phyloP scores from a whole-genome alignment of 1,139 yeast species.

The Nadsonia commutata region DNA sequence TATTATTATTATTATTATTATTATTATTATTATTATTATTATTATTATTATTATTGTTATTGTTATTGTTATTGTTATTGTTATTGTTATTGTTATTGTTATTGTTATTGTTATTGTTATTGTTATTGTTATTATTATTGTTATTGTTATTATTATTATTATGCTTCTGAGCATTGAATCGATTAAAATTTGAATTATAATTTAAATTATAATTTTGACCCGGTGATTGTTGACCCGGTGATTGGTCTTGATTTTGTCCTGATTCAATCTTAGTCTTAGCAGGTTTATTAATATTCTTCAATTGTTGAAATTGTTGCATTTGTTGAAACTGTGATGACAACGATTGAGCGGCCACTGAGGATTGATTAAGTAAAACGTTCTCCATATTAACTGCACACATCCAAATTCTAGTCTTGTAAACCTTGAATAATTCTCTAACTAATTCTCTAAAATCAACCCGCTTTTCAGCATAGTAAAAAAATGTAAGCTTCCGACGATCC shows the following conservation, averaged over 20 bases:
- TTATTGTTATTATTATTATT: slow-evolving; percentile 1
- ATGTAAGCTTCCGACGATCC: slow-evolving; percentile 85
- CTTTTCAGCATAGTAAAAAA: slow-evolving; percentile 70
- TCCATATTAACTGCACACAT: slow-evolving; percentile 58
- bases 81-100: slow-evolving; percentile 2
- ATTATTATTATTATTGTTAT: slow-evolving; percentile 2
- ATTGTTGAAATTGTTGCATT: not conserved
- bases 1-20: not conserved
- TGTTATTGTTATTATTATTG: slow-evolving; percentile 4
- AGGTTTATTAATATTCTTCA: slow-evolving; percentile 1
- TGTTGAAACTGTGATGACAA: slow-evolving; percentile 1
- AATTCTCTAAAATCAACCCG: slow-evolving; percentile 87
- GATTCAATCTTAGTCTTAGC: slow-evolving; percentile 5
- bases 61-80: slow-evolving; percentile 1
- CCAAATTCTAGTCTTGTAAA: slow-evolving; percentile 95
- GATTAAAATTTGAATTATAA: too few species aligned
- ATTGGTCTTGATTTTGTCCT: slow-evolving; percentile 5
- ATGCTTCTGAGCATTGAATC: too few species aligned
- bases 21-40: slow-evolving; percentile 5
- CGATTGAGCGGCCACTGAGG: not conserved
- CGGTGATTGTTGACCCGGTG: too few species aligned
- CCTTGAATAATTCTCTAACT: slow-evolving; percentile 81
- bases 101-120: not conserved
- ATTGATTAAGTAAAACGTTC: slow-evolving; percentile 1
- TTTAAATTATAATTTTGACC: too few species aligned